A percentile compares a stretch with the other conserved stretches of the same genome.
These are phyloP conservation scores for Vitellaria paradoxa DNA, from an alignment of 179 eudicot species.

Conservation along the genomic window DNA sequence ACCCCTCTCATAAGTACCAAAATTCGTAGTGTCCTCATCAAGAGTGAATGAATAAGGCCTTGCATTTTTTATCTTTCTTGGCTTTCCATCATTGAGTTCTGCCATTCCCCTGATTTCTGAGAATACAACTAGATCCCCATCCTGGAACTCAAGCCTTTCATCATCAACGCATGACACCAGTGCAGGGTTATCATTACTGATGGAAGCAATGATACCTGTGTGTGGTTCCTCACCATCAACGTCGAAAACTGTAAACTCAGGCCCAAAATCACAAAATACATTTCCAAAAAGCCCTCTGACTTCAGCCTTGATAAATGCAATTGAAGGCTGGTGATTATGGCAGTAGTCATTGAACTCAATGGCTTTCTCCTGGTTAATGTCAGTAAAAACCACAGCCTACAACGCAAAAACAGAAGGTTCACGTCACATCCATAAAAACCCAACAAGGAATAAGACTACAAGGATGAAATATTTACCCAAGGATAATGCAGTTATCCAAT, in stretches of 20 bases:
- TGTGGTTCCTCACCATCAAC: slow-evolving; percentile 87
- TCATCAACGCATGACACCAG: slow-evolving; percentile 84
- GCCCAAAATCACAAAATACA: slow-evolving; percentile 81
- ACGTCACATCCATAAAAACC: neutral
- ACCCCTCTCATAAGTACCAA: slow-evolving; percentile 67
- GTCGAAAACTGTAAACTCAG: slow-evolving; percentile 70
- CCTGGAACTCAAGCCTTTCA: slow-evolving; percentile 92
- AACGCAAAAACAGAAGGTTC: neutral
- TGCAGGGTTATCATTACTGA: slow-evolving; percentile 81
- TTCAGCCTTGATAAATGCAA: slow-evolving; percentile 76
- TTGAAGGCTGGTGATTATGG: slow-evolving; percentile 75
- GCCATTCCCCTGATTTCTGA: slow-evolving; percentile 87
- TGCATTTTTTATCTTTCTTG: slow-evolving; percentile 61
- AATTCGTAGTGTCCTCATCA: slow-evolving; percentile 78
- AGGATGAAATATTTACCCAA: too few relatives aligned
- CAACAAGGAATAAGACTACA: neutral
- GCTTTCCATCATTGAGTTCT: slow-evolving; percentile 93
- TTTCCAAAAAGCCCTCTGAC: slow-evolving; percentile 85
- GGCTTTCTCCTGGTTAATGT: slow-evolving; percentile 53
- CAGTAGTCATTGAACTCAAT: slow-evolving; percentile 68
- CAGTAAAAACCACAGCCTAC: slow-evolving; percentile 85
- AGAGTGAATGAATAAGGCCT: slow-evolving; percentile 82
- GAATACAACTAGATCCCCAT: slow-evolving; percentile 84
- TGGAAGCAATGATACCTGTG: slow-evolving; percentile 75
- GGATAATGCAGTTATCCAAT: too few relatives aligned